Base-by-base conservation (phyloP, 352 stramenopile species). In the Pythium inflatum region DNA sequence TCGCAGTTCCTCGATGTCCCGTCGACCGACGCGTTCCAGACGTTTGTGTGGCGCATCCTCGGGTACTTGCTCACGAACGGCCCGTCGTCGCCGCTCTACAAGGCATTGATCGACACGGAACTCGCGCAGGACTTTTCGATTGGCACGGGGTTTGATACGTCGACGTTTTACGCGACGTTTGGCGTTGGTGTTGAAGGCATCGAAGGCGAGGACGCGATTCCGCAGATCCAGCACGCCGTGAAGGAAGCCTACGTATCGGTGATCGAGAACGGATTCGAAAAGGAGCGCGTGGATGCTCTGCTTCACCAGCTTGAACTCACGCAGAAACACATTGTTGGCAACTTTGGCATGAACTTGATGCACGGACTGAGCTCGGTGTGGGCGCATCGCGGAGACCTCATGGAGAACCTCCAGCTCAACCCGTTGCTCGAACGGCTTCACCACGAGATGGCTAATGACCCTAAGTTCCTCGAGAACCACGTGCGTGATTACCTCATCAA, bases 251-350 rank as follows among this genome's bases (percentile, higher is more conserved):
- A 89, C 54, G 62, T 75, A 3, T 73, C 80, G 20, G 88, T 95
- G 27, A 64, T 92, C 12, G 64, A 74, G 38, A 74, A 91, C 22
- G 88, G 88, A 6, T 95, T 95, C 64, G 85, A 95, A 22, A 73
- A 79, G 18, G 83, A 92, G 64, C 80, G 84, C 28, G 87, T 95
- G 24, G 78, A 85, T 7, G 86, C 81, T 8, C 45, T 95, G 69
- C 67, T 95, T 38, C 88, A 95, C 55, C 88, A 95, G 68, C 68
- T 95, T 27, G 88, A 95, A 65, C 69, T 95, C 57, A 91, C 82
- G 65, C 73, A 89, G n/a, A 95, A 95, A 64, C 86, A 95, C 66
- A 86, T 95, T 28, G 83, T 87, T 0, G 83, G 84, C 50, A 92
- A 93, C 60, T 95, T 95, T 78, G 88, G 88, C 0, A 70, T 95